Conservation (phyloP, 495 filamentous ascomycete species). For the Melanomma pulvis-pyrius region DNA sequence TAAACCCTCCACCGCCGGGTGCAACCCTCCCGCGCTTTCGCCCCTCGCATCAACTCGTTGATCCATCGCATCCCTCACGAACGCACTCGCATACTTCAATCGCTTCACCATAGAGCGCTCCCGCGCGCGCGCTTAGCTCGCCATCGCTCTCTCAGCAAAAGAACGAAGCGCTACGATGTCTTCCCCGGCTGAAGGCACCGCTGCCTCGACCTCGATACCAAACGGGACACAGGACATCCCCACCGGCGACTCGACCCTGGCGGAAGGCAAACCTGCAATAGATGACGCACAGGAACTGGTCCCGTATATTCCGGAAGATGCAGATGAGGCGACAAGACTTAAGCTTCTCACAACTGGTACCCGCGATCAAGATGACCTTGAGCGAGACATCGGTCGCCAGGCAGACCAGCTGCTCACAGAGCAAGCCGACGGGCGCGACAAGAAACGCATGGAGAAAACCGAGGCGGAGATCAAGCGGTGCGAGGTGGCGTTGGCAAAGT, state of each 20-base stretch:
- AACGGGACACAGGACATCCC: not conserved
- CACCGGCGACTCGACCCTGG: not conserved
- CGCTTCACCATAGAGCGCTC: not conserved
- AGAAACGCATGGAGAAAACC: slow-evolving; percentile 81
- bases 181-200: not conserved
- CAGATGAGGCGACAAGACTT: slow-evolving; percentile 64
- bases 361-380: slow-evolving; percentile 77
- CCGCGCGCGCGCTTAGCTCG: no score
- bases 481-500: slow-evolving; percentile 52
- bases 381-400: slow-evolving; percentile 55
- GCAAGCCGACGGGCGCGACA: slow-evolving; percentile 84
- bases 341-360: slow-evolving; percentile 70
- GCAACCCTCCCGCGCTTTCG: not conserved
- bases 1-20: not conserved
- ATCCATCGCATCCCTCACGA: no score
- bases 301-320: slow-evolving; percentile 8
- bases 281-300: not conserved
- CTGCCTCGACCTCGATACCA: not conserved
- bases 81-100: not conserved
- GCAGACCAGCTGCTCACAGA: slow-evolving; percentile 77
- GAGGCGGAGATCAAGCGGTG: slow-evolving; percentile 55
- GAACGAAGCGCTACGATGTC: not conserved
- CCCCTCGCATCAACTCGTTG: not conserved
- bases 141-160: not conserved
- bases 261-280: not conserved